phyloP scores from a whole-genome alignment of 805 yeast species.

The Ogataea dorogensis region DNA sequence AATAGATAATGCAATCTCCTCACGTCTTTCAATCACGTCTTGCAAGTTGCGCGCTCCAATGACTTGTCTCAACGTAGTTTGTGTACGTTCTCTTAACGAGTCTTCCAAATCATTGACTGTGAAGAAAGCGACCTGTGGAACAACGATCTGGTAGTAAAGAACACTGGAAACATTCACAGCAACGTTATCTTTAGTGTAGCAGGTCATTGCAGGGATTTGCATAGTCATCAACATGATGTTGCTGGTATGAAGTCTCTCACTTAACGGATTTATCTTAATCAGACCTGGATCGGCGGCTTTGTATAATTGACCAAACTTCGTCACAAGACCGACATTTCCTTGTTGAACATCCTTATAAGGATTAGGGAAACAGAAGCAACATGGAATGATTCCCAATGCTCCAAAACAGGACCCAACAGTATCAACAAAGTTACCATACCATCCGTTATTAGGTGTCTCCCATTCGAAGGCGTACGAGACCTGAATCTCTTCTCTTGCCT shows the following conservation, averaged over 20 bases:
- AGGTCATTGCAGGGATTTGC: constrained; percentile 65
- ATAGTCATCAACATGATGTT: constrained; percentile 56
- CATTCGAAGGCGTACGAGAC: constrained; percentile 33
- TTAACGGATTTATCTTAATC: constrained; percentile 60
- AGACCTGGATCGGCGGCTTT: constrained; percentile 70
- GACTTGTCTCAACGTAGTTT: constrained; percentile 71
- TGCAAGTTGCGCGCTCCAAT: constrained; percentile 64
- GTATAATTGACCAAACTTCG: constrained; percentile 63
- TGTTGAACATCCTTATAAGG: constrained; percentile 61
- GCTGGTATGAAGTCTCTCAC: constrained; percentile 51
- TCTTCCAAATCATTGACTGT: constrained; percentile 52
- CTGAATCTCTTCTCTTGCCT: constrained; percentile 24
- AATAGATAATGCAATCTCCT: constrained; percentile 65
- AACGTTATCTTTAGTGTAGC: constrained; percentile 72
- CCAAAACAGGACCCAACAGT: constrained; percentile 50
- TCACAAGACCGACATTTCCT: constrained; percentile 68
- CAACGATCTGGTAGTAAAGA: constrained; percentile 61
- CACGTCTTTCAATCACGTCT: constrained; percentile 71
- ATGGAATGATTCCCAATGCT: constrained; percentile 51
- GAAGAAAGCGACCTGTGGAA: constrained; percentile 65
- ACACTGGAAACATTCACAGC: constrained; percentile 62
- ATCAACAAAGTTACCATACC: constrained; percentile 39
- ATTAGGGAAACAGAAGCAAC: constrained; percentile 52
- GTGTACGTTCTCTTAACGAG: constrained; percentile 65
- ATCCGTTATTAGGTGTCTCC: constrained; percentile 34